Conservation (phyloP, 345 rosid species). For the Pistacia integerrima region DNA sequence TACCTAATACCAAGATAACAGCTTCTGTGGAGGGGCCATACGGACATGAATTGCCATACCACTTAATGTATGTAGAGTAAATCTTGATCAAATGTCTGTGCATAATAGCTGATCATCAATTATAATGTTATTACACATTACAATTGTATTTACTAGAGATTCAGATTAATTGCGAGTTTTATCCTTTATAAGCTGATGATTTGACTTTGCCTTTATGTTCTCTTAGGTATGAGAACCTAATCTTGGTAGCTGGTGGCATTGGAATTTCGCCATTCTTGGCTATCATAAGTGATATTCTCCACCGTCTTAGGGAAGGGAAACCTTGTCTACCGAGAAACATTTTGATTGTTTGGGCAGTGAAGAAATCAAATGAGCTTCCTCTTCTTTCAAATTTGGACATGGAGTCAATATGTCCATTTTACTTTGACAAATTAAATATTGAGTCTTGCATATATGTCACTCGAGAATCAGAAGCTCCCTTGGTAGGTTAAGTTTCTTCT, state of each 20-base stretch:
- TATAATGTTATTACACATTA: no score
- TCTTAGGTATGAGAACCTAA: slow-evolving; percentile 75
- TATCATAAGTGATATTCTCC: slow-evolving; percentile 75
- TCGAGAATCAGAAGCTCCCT: slow-evolving; percentile 63
- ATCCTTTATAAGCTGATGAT: not conserved
- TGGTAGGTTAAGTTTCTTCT: slow-evolving; percentile 46
- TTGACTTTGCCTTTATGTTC: slow-evolving; percentile 10
- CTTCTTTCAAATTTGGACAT: slow-evolving; percentile 62
- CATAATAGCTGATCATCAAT: not conserved
- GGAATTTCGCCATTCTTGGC: slow-evolving; percentile 93
- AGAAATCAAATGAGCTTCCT: slow-evolving; percentile 72
- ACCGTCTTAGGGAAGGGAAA: slow-evolving; percentile 60
- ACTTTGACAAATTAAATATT: slow-evolving; percentile 53
- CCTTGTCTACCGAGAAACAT: slow-evolving; percentile 69
- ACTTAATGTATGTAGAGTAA: slow-evolving; percentile 55
- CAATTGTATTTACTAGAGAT: not conserved
- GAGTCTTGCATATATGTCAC: slow-evolving; percentile 67
- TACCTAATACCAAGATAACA: slow-evolving; percentile 43
- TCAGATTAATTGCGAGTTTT: not conserved
- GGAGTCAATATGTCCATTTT: slow-evolving; percentile 62
- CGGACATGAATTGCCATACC: slow-evolving; percentile 79
- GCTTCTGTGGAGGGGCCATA: slow-evolving; percentile 92
- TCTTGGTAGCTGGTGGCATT: slow-evolving; percentile 91
- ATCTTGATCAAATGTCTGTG: not conserved
- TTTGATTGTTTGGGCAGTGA: slow-evolving; percentile 81